Evolutionary conservation across 2,329 filamentous ascomycete species (phyloP).

Genomic region (Apiospora aurea): DNA sequence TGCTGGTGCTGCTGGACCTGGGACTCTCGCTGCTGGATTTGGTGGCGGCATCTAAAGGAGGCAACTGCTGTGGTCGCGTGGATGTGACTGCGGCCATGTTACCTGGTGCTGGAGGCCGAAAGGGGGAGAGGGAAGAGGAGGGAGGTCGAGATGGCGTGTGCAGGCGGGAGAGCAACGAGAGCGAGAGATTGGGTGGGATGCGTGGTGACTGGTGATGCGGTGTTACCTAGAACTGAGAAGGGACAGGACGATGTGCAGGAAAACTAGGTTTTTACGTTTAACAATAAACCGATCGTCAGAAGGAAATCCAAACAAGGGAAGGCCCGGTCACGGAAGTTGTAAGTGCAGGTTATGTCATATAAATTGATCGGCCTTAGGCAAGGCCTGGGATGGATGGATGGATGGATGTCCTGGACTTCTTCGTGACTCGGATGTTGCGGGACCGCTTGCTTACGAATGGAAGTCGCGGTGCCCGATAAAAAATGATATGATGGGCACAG

Average conservation of each 20-base stretch:
- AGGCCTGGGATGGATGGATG: neutral
- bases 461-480: neutral
- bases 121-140: neutral
- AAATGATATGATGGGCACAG: slow-evolving; percentile 2
- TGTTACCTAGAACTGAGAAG: slow-evolving; percentile 12
- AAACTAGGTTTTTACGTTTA: slow-evolving; percentile 18
- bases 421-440: slow-evolving; percentile 18
- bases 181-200: slow-evolving; percentile 8
- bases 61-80: slow-evolving; percentile 22
- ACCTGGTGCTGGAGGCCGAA: neutral
- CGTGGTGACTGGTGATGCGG: neutral
- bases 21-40: slow-evolving; percentile 24
- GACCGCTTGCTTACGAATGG: slow-evolving; percentile 14
- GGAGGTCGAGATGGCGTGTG: neutral
- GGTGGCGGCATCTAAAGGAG: slow-evolving; percentile 5
- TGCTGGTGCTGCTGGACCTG: slow-evolving; percentile 29
- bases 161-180: neutral
- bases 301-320: slow-evolving; percentile 17
- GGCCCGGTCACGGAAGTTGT: slow-evolving; percentile 14
- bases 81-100: slow-evolving; percentile 24
- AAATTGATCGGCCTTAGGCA: slow-evolving; percentile 8
- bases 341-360: slow-evolving; percentile 17
- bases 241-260: neutral
- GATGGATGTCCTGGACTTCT: slow-evolving; percentile 4
- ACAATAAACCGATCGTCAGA: slow-evolving; percentile 7